These are phyloP conservation scores for Diplodia mutila DNA, from an alignment of 2,329 filamentous ascomycete species.

Conservation along the genomic window DNA sequence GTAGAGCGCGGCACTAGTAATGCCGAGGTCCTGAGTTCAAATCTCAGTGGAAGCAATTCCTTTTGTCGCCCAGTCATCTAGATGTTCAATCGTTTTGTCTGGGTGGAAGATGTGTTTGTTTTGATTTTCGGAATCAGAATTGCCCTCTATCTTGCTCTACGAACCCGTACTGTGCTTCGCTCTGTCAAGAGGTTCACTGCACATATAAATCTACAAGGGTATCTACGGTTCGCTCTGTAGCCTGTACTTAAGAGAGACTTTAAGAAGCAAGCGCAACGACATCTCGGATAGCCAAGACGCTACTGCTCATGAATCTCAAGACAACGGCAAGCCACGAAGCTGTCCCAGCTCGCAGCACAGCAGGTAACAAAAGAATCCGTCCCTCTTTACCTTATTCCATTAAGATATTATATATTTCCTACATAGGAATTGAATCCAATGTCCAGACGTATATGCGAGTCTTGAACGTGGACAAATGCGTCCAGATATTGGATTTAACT, in stretches of 20 bases:
- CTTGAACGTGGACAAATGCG: no score
- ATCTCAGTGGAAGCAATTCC: slow-evolving; percentile 25
- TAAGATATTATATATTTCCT: no score
- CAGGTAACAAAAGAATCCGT: no score
- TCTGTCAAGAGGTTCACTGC: background rate
- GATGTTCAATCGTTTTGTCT: background rate
- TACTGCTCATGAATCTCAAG: no score
- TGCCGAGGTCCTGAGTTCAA: slow-evolving; percentile 27
- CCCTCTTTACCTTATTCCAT: no score
- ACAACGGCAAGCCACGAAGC: no score
- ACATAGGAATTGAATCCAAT: no score
- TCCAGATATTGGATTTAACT: no score
- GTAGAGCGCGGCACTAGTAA: slow-evolving; percentile 27
- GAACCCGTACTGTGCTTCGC: background rate
- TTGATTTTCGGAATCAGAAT: background rate
- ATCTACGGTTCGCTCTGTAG: background rate
- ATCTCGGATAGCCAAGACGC: no score
- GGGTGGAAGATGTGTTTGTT: background rate
- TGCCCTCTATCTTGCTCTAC: no score
- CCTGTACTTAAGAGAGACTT: background rate
- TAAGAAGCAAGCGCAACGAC: background rate
- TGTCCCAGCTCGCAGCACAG: no score
- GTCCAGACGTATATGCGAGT: background rate
- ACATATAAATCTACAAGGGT: no score
- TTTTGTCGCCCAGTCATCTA: slow-evolving; percentile 1